A percentile compares a stretch with the other conserved stretches of the same genome.
Conservation (phyloP, 164 flowering plant genomes). For the Paratinospora sagittata region DNA sequence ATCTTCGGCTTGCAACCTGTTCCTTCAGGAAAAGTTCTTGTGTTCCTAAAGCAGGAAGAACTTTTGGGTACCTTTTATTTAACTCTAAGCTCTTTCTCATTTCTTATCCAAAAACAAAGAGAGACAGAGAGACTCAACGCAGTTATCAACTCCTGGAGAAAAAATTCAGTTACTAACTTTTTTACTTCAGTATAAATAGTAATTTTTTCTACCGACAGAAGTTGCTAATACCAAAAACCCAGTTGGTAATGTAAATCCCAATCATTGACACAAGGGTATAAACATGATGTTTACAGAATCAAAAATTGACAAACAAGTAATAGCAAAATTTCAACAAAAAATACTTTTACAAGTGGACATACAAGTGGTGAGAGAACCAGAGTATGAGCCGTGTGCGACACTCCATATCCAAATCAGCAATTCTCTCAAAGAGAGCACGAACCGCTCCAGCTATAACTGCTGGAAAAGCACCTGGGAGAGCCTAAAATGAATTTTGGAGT, state of each 20-base stretch:
- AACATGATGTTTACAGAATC: not conserved
- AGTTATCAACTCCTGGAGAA: not conserved
- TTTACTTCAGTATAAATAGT: not conserved
- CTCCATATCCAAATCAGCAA: slow-evolving; percentile 92
- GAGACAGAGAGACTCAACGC: too few species aligned
- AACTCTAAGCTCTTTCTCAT: too few species aligned
- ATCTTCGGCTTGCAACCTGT: too few species aligned
- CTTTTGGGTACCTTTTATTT: too few species aligned
- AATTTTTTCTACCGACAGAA: not conserved
- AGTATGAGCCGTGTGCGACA: slow-evolving; percentile 89
- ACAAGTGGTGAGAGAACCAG: slow-evolving; percentile 99
- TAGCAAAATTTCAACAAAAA: slow-evolving; percentile 1
- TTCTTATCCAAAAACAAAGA: too few species aligned
- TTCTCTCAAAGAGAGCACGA: slow-evolving; percentile 91
- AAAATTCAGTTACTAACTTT: not conserved
- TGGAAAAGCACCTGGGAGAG: slow-evolving; percentile 99
- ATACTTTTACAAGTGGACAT: slow-evolving; percentile 26
- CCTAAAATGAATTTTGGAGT: slow-evolving; percentile 36
- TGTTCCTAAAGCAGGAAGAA: too few species aligned
- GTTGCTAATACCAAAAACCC: not conserved
- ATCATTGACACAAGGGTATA: not conserved
- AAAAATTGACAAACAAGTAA: not conserved
- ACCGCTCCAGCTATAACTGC: slow-evolving; percentile 96
- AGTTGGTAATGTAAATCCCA: not conserved
- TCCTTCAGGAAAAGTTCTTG: too few species aligned